Base-by-base conservation (phyloP, 371 early-diverging fungal genomes). In the Lichtheimia ramosa region DNA sequence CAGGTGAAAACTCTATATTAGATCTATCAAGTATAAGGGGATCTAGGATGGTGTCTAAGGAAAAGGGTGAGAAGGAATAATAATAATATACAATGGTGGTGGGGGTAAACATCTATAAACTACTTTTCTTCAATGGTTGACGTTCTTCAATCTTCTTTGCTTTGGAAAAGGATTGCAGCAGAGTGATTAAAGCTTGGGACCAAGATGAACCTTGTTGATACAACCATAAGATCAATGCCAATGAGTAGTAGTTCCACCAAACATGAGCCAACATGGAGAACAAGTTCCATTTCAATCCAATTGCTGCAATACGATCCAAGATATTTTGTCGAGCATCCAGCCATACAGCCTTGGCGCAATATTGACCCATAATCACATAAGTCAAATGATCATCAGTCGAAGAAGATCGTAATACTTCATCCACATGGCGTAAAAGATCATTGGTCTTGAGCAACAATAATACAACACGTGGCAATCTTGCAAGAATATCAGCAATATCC, bases 371-470 rank as follows among this genome's bases (percentile, higher is more conserved):
- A 15, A 81, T 76, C 12, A 77, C 74, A 71, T 80, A 83, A 0
- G 84, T 81, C 53, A 70, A 62, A 58, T 74, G 77, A 52, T 77
- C 75, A 6, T 67, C 66, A 2, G 63, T 66, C 16, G 66, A 64
- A 20, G 65, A 61, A 4, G 73, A 62, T 2, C 61, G 60, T 14
- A 83, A 49, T 10, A 74, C 76, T 49, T 83, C 84, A 50, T 83
- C 81, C 58, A 84, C 54, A 21, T 74, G 75, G 24, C 95, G 84
- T 18, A 96, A 62, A 14, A 96, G 70, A 69, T 96, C 96, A 63
- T 92, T 91, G 3, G 96, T 96, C 72, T 96, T 96, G 56, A 96
- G 78, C 8, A 96, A 71, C 50, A 96, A 73, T 5, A 96, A 66
- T 10, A 96, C 79, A 15, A 90, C 87, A 0, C 92, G 79, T 1